Evolutionary conservation across 2,329 filamentous ascomycete species (phyloP), one percentile per base, ranked within the genome.

Genomic region (Camptophora hylomeconis): DNA sequence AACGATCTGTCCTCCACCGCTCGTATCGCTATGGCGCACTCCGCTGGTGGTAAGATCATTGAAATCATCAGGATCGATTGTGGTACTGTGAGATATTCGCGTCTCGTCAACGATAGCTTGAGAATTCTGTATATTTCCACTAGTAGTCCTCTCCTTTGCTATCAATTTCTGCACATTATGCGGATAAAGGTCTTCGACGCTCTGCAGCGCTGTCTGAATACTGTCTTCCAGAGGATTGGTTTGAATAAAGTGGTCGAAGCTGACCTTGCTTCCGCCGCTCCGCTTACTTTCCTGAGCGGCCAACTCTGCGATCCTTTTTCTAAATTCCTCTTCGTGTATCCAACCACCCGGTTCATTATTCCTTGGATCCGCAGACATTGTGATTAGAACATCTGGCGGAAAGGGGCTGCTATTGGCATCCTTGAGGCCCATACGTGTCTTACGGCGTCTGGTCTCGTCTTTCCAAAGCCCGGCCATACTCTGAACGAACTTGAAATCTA

Each of bases 391-490:
- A 41, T 93, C 86, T 0, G 74, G 63, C 2, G 80, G 74, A 40
- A 93, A 93, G 0, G 83, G 80, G 37, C 70, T 87, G 44, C 72
- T 81, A 4, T 65, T 71, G 17, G 72, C 65, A 39, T 72, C 63
- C 5, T 57, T 57, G 25, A 77, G 61, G 2, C 72, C 69, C 68
- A 87, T 76, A 24, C 69, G 70, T 26, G 69, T 64, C 52, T 80
- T 87, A 17, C 86, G 71, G 24, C 86, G 71, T 34, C 73, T 74
- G 0, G 78, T 82, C 52, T 95, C 89, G 44, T 93, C 83, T 48
- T 75, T 75, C 89, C 89, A 98, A 3, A 98, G 57, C 1, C 81
- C 80, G 31, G 83, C 84, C 80, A 98, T 87, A 39, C 89, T 98
- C 47, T 82, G 75, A 4, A 98, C 86, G 7, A 93, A 65, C 47